These are phyloP conservation scores for Arthrinium puccinioides DNA, from an alignment of 2,329 filamentous ascomycete species.

Conservation along the genomic window DNA sequence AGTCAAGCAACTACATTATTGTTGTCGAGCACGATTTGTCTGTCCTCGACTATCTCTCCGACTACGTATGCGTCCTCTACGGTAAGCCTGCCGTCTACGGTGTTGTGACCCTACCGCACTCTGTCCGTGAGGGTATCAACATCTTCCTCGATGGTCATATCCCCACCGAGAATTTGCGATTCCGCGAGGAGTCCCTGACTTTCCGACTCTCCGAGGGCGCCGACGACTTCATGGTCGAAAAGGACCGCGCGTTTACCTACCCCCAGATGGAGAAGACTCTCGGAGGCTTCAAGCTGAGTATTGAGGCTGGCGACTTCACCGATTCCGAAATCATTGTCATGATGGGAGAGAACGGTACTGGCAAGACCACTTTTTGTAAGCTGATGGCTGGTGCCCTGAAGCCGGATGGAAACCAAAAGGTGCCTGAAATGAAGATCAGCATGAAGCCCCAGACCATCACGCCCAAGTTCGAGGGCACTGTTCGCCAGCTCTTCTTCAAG, in stretches of 20 bases:
- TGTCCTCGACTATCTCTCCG: constrained; percentile 95
- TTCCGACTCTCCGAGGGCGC: constrained; percentile 88
- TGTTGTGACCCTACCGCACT: constrained; percentile 92
- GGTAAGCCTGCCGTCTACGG: constrained; percentile 93
- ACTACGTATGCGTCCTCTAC: constrained; percentile 97
- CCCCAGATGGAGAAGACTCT: constrained; percentile 90
- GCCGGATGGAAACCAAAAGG: constrained; percentile 69
- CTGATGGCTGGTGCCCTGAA: constrained; percentile 90
- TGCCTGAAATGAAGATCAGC: constrained; percentile 93
- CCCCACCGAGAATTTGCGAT: constrained; percentile 95
- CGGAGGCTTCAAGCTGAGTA: constrained; percentile 75
- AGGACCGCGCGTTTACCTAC: constrained; percentile 78
- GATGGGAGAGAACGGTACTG: constrained; percentile 99
- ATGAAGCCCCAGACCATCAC: constrained; percentile 99
- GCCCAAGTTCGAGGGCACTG: constrained; percentile 94
- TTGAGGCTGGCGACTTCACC: constrained; percentile 82
- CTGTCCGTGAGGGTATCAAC: constrained; percentile 97
- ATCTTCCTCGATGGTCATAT: constrained; percentile 98
- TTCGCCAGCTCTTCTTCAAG: constrained; percentile 98
- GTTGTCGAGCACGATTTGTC: constrained; percentile 99
- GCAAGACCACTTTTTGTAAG: constrained; percentile 98
- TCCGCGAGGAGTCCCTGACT: constrained; percentile 92
- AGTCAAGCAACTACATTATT: constrained; percentile 90
- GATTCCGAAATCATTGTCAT: constrained; percentile 99
- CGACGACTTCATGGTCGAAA: constrained; percentile 83